Base-by-base conservation (phyloP, 371 early-diverging fungal species). In the Aphelidium insulamus region DNA sequence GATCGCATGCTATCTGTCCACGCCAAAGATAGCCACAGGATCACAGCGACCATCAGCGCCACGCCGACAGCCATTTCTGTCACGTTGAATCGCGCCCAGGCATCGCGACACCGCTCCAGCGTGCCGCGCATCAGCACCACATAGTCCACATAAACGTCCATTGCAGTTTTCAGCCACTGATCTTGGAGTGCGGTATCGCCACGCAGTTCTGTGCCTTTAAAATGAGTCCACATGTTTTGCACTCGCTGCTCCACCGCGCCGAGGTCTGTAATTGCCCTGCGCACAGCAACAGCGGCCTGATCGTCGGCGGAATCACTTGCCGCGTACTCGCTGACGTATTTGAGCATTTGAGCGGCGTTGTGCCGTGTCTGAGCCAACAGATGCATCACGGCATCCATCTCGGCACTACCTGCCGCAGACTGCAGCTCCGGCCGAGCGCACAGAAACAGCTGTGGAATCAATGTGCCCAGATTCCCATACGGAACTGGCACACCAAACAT, bases 31-130 rank as follows among this genome's bases (percentile, higher is more conserved):
- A 6, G 24, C n/a, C n/a, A n/a, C n/a, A n/a, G 36, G 20, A 26
- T 26, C 12, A 27, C 24, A 2, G 21, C 20, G 23, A 24, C 1
- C 6, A 25, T 8, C 30, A 37, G 10, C 2, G 37, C 21, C 0
- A 77, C 54, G 2, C 81, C 81, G 0, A 58, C 36, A 0, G 47
- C 32, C 58, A 83, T 79, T 16, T 58, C 51, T 1, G 54, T 54
- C 0, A 69, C 52, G 31, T 90, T 85, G 45, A 94, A 94, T 22
- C 81, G 79, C 4, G 90, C 84, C 91, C 94, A 94, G 27, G 79
- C 66, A 14, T 63, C 52, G 10, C 81, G 67, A 34, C 80, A 72
- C 15, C 68, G 66, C 8, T 62, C 55, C 18, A 90, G 54, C 0
- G 77, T 60, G 9, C 50, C 45, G 1, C 75, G 54, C 30, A 74